phyloP scores from a whole-genome alignment of 1,284 basidiomycete genomes.

The Sporisorium exsertum region DNA sequence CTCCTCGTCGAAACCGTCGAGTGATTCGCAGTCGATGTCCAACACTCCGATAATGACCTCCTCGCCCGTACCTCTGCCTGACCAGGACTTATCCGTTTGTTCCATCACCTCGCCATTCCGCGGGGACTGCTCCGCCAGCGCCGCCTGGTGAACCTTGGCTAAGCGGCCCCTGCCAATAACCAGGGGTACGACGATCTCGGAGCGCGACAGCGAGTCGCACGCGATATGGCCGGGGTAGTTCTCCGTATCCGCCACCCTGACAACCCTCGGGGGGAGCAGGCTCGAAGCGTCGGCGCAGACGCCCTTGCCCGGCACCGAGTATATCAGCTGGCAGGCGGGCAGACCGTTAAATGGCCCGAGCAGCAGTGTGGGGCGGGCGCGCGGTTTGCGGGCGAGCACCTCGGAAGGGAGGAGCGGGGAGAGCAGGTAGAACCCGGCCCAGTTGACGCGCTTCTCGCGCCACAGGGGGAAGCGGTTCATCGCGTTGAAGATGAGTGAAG shows the following conservation, averaged over 20 bases:
- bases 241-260: constrained; percentile 68
- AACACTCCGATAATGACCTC: constrained; percentile 69
- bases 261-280: constrained; percentile 58
- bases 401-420: constrained; percentile 65
- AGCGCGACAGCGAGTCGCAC: constrained; percentile 69
- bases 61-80: constrained; percentile 56
- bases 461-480: constrained; percentile 62
- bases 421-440: constrained; percentile 71
- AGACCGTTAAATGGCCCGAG: constrained; percentile 70
- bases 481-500: constrained; percentile 60
- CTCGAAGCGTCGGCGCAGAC: constrained; percentile 69
- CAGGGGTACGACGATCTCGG: constrained; percentile 70
- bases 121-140: constrained; percentile 29
- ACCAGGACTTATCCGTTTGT: constrained; percentile 45
- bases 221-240: constrained; percentile 70
- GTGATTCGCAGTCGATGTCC: constrained; percentile 70
- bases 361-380: constrained; percentile 56
- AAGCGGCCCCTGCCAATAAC: constrained; percentile 53
- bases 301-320: constrained; percentile 64
- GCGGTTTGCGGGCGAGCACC: constrained; percentile 4
- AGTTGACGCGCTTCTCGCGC: constrained; percentile 63
- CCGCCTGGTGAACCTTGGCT: constrained; percentile 23
- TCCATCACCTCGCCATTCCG: not conserved
- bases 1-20: constrained; percentile 68
- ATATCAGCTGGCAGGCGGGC: constrained; percentile 70